Conservation (phyloP, 306 rosid genomes). For the Herpetospermum pedunculosum region DNA sequence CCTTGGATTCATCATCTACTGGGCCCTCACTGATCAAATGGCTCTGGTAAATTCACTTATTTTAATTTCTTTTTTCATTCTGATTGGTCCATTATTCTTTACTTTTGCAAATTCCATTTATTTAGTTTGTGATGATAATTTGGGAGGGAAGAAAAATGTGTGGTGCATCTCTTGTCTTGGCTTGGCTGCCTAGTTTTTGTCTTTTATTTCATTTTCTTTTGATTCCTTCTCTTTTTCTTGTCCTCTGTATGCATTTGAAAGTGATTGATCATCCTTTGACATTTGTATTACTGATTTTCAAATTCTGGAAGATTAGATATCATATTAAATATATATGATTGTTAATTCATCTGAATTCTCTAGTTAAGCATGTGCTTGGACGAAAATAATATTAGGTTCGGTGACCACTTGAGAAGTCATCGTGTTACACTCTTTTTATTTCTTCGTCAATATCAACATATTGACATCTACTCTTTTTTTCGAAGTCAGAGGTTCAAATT, state of each 20-base stretch:
- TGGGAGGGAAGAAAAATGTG: background rate
- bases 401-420: too few species aligned
- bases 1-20: slow-evolving; percentile 43
- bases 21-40: slow-evolving; percentile 37
- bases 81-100: background rate
- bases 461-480: too few species aligned
- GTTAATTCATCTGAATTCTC: too few species aligned
- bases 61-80: background rate
- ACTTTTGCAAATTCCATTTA: background rate
- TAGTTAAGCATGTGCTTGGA: too few species aligned
- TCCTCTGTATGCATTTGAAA: background rate
- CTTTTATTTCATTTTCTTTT: background rate
- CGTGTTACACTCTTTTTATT: too few species aligned
- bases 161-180: background rate
- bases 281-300: background rate
- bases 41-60: background rate
- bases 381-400: too few species aligned
- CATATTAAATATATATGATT: too few species aligned
- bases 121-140: background rate
- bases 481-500: too few species aligned
- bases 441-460: too few species aligned
- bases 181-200: background rate
- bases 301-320: background rate
- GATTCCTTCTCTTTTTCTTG: background rate
- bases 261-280: background rate